phyloP scores from a whole-genome alignment of 202 grass and related monocot species.

The Setaria viridis region DNA sequence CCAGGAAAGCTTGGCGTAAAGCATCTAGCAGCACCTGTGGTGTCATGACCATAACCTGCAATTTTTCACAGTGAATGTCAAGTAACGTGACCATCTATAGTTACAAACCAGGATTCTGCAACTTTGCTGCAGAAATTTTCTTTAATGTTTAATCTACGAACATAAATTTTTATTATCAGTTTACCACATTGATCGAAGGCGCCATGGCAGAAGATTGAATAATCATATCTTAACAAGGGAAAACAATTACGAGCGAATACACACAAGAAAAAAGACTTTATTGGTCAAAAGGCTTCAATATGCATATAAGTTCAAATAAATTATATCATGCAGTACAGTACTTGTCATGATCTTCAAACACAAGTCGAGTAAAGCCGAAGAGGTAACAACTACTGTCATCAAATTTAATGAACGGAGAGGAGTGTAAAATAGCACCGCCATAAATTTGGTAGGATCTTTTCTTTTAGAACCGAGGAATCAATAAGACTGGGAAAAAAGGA shows the following conservation, averaged over 20 bases:
- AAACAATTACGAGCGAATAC: conserved; percentile 6
- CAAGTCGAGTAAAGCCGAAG: background rate
- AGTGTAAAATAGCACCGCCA: background rate
- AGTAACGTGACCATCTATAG: conserved; percentile 11
- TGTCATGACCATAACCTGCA: conserved; percentile 94
- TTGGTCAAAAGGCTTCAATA: conserved; percentile 31
- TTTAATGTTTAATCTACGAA: conserved; percentile 9
- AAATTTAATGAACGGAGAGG: background rate
- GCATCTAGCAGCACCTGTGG: conserved; percentile 86
- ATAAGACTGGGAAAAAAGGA: background rate
- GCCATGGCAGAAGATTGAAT: conserved; percentile 2
- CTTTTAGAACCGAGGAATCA: conserved; percentile 24
- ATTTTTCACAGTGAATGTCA: conserved; percentile 43
- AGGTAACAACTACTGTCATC: background rate
- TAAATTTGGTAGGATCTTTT: conserved; percentile 26
- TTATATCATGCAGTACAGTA: background rate
- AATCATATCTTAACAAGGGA: conserved; percentile 17
- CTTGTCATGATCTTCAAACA: conserved; percentile 12
- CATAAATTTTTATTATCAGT: background rate
- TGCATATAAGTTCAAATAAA: conserved; percentile 19
- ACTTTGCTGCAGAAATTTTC: conserved; percentile 7
- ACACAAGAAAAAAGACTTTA: background rate
- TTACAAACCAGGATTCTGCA: background rate
- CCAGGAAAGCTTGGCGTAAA: conserved; percentile 80
- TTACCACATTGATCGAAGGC: conserved; percentile 7